phyloP scores from a whole-genome alignment of 306 rosid genomes.

The Phaseolus lunatus region DNA sequence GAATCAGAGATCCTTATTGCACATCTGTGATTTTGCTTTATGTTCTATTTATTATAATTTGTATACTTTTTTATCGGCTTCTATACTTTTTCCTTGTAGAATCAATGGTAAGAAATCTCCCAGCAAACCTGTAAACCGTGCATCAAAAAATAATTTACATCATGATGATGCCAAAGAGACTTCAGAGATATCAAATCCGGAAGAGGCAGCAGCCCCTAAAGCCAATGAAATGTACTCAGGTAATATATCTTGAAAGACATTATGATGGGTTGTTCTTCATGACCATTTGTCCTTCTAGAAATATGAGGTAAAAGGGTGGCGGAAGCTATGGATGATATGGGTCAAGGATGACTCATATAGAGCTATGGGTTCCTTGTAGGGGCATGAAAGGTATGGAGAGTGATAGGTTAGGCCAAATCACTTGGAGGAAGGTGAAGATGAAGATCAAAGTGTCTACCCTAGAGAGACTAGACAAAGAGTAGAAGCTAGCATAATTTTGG shows the following conservation, averaged over 20 bases:
- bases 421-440: no score
- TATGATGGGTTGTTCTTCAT: no score
- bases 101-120: constrained; percentile 70
- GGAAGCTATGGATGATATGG: no score
- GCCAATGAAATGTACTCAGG: constrained; percentile 70
- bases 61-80: not conserved
- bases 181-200: constrained; percentile 66
- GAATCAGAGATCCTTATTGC: constrained; percentile 22
- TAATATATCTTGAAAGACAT: constrained; percentile 46
- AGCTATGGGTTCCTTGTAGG: no score
- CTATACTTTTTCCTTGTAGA: constrained; percentile 53
- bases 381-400: no score
- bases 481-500: no score
- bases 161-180: constrained; percentile 68
- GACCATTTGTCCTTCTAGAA: no score
- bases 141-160: constrained; percentile 49
- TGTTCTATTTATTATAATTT: constrained; percentile 38
- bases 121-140: constrained; percentile 55
- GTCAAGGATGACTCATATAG: no score
- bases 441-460: no score
- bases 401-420: no score
- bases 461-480: no score
- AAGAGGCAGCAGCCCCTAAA: constrained; percentile 50
- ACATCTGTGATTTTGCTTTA: constrained; percentile 29
- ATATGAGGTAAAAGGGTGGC: no score